A percentile compares a stretch with the other conserved stretches of the same genome.
These are phyloP conservation scores for Phytopythium ostracodes DNA, from an alignment of 352 stramenopile genomes.

Conservation along the genomic window DNA sequence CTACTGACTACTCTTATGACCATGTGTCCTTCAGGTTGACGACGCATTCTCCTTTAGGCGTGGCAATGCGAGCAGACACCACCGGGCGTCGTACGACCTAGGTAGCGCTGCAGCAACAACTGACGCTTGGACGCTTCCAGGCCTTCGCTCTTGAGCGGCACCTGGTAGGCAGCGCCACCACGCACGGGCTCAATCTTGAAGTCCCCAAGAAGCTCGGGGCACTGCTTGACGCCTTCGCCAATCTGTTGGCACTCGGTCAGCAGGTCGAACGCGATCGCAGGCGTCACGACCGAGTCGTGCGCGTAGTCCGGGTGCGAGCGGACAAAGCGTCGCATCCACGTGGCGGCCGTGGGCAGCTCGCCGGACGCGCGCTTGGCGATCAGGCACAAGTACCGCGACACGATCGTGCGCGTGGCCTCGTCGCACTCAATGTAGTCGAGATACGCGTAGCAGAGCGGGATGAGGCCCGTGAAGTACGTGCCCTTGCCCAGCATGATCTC, in stretches of 20 bases:
- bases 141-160: slow-evolving; percentile 90
- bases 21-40: background rate
- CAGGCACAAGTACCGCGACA: slow-evolving; percentile 82
- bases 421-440: slow-evolving; percentile 97
- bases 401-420: slow-evolving; percentile 75
- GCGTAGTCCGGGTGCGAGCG: slow-evolving; percentile 92
- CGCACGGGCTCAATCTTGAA: slow-evolving; percentile 91
- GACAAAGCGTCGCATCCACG: slow-evolving; percentile 97
- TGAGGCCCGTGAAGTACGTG: slow-evolving; percentile 95
- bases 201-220: slow-evolving; percentile 92
- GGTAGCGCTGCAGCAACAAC: slow-evolving; percentile 52
- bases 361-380: slow-evolving; percentile 94
- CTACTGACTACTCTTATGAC: background rate
- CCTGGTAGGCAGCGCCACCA: slow-evolving; percentile 88
- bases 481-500: slow-evolving; percentile 97
- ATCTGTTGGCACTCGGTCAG: slow-evolving; percentile 95
- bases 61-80: slow-evolving; percentile 22
- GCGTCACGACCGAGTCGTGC: slow-evolving; percentile 90
- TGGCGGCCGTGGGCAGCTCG: slow-evolving; percentile 94
- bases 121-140: slow-evolving; percentile 70
- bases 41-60: background rate
- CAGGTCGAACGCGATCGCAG: slow-evolving; percentile 91
- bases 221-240: slow-evolving; percentile 90
- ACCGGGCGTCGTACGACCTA: slow-evolving; percentile 19
- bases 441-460: slow-evolving; percentile 96